Evolutionary conservation across 495 filamentous ascomycete genomes (phyloP), one percentile per base, ranked within the genome.

Genomic region (Aspergillus biplanus): DNA sequence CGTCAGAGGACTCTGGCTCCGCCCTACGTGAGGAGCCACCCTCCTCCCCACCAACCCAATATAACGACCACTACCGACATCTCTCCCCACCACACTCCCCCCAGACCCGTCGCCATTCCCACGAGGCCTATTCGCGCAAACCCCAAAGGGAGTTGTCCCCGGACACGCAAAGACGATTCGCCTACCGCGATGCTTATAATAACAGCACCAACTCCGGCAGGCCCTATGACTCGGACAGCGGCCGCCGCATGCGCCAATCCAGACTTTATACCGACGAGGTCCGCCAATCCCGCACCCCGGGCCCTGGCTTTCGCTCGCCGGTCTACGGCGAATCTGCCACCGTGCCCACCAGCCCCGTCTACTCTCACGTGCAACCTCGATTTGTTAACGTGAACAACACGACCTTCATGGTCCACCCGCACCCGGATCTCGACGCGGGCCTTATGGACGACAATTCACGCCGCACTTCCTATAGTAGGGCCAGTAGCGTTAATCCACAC

Each of bases 31-130:
- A 67, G 48, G 34, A 63, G 4, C 21, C 53, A 6, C 4, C 42
- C 33, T 42, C 63, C 48, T 59, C 69, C 16, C 42, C 68, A 42
- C 49, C 7, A 35, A 49, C 62, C 6, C 69, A 52, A 56, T 55
- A 58, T 13, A 34, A 57, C 62, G 65, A 32, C 62, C 63, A 68
- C 8, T 70, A 66, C 12, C 72, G 60, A 6, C 67, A 77, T 37
- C 63, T 80, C 0, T 77, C 78, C 12, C 76, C 74, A 0, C 70
- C 72, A 11, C 64, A 73, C 2, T 34, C 62, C 21, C 66, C 69
- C 5, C 59, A 69, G 27, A 69, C 72, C 0, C 75, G 79, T 15
- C 76, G 79, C 0, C 79, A 81, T 63, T 81, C 79, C 1, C 79
- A 81, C 55, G 79, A 81, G 34, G 71, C 76, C 2, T 80, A 79